Base-by-base conservation (phyloP, 495 filamentous ascomycete species). In the Chlorociboria aeruginascens region DNA sequence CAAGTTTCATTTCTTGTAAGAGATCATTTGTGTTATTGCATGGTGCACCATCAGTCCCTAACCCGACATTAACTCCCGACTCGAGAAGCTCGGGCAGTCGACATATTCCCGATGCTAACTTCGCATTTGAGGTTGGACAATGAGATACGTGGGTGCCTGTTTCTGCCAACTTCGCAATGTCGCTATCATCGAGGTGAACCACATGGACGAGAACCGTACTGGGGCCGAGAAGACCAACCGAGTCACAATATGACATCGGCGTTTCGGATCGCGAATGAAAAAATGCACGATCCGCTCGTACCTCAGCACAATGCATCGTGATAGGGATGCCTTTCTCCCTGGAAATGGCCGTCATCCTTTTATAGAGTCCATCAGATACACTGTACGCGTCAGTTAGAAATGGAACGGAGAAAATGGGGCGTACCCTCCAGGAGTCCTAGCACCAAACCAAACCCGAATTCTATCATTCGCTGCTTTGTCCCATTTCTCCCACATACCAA, bases 1-100 rank as follows among this genome's bases (percentile, higher is more conserved):
- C 69, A 0, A 74, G 61, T 33, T 71, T 69, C 67, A 72, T 72
- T 52, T 74, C 71, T 49, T 72, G 70, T 28, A 74, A 47, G 12
- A 74, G 51, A 49, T 75, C 71, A 35, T 65, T 69, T 30, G 64
- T 66, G 51, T 75, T 75, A 40, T 71, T 69, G 56, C 71, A 75
- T 0, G 71, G 71, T 1, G 70, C 71, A 3, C 71, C 71, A 38
- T 75, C 68, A 2, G 72, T 73, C 10, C 66, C 71, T 0, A 73
- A 51, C 0, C 63, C 64, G 16, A 70, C 63, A 36, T 71, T 75
- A 7, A 70, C 63, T 43, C 60, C 57, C 0, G 55, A 44, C 20
- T 25, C 8, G 3, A 69, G 48, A 40, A 68, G 58, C 16, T 56
- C 25, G 0, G 71, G 71, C 1, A 75, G 65, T 0, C 65, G 66